Base-by-base conservation (phyloP, 352 stramenopile species). In the Globisporangium canariense region DNA sequence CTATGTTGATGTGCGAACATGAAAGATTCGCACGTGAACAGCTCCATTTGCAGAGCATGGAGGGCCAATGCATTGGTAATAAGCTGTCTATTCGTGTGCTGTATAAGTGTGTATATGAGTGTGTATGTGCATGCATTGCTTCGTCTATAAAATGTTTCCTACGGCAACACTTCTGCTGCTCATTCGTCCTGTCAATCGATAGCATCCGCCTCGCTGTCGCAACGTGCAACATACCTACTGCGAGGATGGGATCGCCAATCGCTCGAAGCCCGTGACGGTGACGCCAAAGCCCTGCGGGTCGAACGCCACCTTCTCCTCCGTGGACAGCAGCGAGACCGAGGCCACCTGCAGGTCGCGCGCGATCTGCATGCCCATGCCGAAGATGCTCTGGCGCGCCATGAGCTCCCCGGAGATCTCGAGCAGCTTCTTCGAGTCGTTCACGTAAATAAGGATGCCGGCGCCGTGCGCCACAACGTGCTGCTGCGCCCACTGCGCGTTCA, bases 381-480 rank as follows among this genome's bases (percentile, higher is more conserved):
- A 93, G 59, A 93, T 88, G 63, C 84, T 92, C 67, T 94, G 84
- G 56, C 77, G 74, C 40, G 83, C 85, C 87, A 95, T 95, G 40
- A 93, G 69, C 58, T 93, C 82, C 14, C 85, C 87, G 51, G 84
- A 93, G 55, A 93, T 81, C 62, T 90, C 80, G 36, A 91, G 65
- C 47, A 95, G 59, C 50, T 82, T 75, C 28, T 75, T 70, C 34
- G 76, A 82, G 54, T 78, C 77, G 58, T 87, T 75, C 18, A 88
- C 68, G 67, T 88, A 90, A 40, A 92, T 79, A 30, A 93, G 43
- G 5, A 91, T 55, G 16, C 85, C 85, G 9, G 61, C 52, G 18
- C 70, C 77, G 51, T 74, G 64, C 40, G 68, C 59, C 5, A 62
- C 70, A 28, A 95, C 73, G 62, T 78, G 71, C 65, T 93, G 66